Evolutionary conservation across 2,329 filamentous ascomycete genomes (phyloP).

Genomic region (Ploettnerulaceae sp.): DNA sequence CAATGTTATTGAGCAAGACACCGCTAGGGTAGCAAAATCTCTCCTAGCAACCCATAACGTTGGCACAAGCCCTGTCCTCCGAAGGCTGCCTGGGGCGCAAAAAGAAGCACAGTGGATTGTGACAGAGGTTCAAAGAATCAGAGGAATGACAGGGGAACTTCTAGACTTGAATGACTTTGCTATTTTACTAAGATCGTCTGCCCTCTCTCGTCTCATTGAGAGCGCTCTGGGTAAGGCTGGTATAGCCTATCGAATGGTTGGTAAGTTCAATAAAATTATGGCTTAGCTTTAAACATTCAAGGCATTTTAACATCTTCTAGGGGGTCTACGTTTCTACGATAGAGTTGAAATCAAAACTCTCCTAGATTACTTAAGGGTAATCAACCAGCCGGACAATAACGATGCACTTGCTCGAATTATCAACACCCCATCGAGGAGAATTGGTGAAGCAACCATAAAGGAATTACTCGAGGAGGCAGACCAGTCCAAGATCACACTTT

Average conservation of each 20-base stretch:
- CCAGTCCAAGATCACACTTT: slow-evolving; percentile 62
- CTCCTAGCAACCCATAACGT: slow-evolving; percentile 75
- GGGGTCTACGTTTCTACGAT: slow-evolving; percentile 86
- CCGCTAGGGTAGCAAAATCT: slow-evolving; percentile 70
- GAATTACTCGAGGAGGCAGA: slow-evolving; percentile 73
- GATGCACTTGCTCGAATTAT: slow-evolving; percentile 80
- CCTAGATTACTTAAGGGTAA: slow-evolving; percentile 81
- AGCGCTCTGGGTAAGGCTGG: slow-evolving; percentile 73
- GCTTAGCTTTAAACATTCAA: too few species aligned
- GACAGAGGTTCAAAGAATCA: slow-evolving; percentile 68
- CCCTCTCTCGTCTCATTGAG: slow-evolving; percentile 82
- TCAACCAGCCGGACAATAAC: slow-evolving; percentile 80
- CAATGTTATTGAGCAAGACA: slow-evolving; percentile 86
- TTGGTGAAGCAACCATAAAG: slow-evolving; percentile 76
- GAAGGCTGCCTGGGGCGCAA: slow-evolving; percentile 63
- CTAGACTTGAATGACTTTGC: slow-evolving; percentile 74
- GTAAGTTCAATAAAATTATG: too few species aligned
- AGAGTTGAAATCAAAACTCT: slow-evolving; percentile 82
- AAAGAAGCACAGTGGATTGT: slow-evolving; percentile 87
- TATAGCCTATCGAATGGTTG: slow-evolving; percentile 88
- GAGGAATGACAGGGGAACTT: slow-evolving; percentile 67
- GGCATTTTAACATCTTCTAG: slow-evolving; percentile 29
- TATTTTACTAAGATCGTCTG: slow-evolving; percentile 79
- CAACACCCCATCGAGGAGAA: slow-evolving; percentile 74
- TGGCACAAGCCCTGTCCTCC: slow-evolving; percentile 75